Evolutionary conservation across 352 stramenopile genomes (phyloP), one percentile per base, ranked within the genome.

Genomic region (Aphanomyces invadans): DNA sequence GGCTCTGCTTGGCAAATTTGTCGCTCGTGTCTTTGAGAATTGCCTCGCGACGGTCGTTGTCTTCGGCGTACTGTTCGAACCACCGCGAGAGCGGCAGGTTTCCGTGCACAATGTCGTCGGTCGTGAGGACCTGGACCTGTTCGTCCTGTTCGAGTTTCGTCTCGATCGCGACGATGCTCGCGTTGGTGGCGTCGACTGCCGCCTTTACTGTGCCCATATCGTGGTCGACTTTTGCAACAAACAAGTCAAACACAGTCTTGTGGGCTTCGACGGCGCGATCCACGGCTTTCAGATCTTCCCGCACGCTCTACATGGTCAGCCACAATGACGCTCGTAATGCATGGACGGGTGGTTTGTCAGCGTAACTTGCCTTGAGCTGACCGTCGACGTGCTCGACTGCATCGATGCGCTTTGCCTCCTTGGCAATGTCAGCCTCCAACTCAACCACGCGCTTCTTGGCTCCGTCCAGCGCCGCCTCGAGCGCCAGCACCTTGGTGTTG

Each of bases 131-230:
- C 9, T 91, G 53, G 53, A 90, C 84, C 65, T 91, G 88, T 62
- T 90, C 81, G 55, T 91, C 84, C 23, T 85, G 77, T 49, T 93
- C 88, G 49, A 91, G 83, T 61, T 84, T 83, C 39, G 90, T 80
- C 45, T 93, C 81, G n/a, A 93, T 78, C 71, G 89, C 78, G 71
- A 90, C 78, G n/a, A 81, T 78, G 42, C 90, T 89, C 63, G 90
- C 77, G 55, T 90, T 90, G 36, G 82, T 90, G 46, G 88, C 69
- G 48, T 88, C 81, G 31, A 91, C 79, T 9, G 90, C 78, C 29
- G 88, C 72, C 4, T 75, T 79, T 19, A 93, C 73, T 15, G 73
- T 52, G 0, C 68, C 25, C 4, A 93, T 46, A 31, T 86, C 76
- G 32, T 82, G 65, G 33, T 80, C 78, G 1, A 79, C 80, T 53